A percentile compares a stretch with the other conserved stretches of the same genome.
These are phyloP conservation scores for Ceratocystis diversiconidia DNA, from an alignment of 2,329 filamentous ascomycete species.

Conservation along the genomic window DNA sequence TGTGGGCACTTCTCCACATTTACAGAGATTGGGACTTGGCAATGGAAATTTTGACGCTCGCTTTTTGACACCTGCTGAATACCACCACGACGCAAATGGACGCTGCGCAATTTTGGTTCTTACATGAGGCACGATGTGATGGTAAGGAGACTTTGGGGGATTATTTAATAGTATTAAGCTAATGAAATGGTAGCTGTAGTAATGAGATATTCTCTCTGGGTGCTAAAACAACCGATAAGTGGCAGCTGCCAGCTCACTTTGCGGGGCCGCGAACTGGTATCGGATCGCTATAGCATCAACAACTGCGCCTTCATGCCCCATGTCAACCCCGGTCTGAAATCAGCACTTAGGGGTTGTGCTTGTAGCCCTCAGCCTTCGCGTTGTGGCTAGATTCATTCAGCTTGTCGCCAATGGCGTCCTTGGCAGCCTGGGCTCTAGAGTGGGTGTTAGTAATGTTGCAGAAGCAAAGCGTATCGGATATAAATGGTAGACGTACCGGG, in stretches of 20 bases:
- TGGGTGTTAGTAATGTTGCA: constrained; percentile 19
- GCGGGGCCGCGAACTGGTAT: not conserved
- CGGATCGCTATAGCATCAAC: not conserved
- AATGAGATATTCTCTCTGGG: not conserved
- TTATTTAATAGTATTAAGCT: not conserved
- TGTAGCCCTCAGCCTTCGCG: constrained; percentile 31
- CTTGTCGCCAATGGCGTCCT: constrained; percentile 38
- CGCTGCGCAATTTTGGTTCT: not conserved
- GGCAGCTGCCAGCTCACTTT: not conserved
- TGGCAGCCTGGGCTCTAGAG: constrained; percentile 31
- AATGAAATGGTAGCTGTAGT: not conserved
- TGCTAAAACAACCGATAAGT: not conserved
- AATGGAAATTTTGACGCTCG: not conserved
- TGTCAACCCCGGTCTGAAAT: too few species aligned
- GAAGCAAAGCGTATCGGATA: not conserved
- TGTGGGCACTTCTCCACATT: not conserved
- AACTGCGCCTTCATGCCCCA: not conserved
- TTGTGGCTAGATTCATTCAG: constrained; percentile 30
- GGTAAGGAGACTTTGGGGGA: not conserved
- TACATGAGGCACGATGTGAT: not conserved
- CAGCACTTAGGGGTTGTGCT: constrained; percentile 22
- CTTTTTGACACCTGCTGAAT: not conserved
- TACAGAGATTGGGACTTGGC: not conserved
- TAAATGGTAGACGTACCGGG: constrained; percentile 32
- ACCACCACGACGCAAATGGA: not conserved